Base-by-base conservation (phyloP, 176 grass and related monocot species). In the Thalia dealbata region DNA sequence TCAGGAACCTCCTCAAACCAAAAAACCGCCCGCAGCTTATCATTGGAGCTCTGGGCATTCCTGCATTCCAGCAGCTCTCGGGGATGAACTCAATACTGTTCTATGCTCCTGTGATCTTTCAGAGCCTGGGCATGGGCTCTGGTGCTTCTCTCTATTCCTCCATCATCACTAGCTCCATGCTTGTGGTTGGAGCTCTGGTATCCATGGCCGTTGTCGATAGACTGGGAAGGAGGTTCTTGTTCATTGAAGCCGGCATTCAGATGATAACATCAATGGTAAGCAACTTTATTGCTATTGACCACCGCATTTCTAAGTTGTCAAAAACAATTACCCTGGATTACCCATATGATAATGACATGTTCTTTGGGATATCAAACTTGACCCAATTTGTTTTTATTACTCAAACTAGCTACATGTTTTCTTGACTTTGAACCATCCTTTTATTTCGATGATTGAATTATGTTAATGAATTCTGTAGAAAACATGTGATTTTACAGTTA, bases 81-180 rank as follows among this genome's bases (percentile, higher is more conserved):
- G 71, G 71, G 25, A 73, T 73, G 71, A 73, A 73, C 50, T 73
- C 71, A 25, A 73, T 73, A 13, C 52, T 73, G 51, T 73, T 73
- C 51, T 73, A 73, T 38, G 6, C 71, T 23, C 71, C 71, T 22
- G 71, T 73, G 27, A 73, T 73, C 28, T 73, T 73, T 35, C 71
- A 73, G 52, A 73, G 71, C 19, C 29, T 73, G 28, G 71, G 71
- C 10, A 73, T 73, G 71, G 71, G 71, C 7, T 73, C 71, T 11
- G 71, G 19, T 6, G 1, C 71, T 58, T 73, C 71, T n/a, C 71
- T 73, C 15, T 73, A 73, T 15, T 73, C 71, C 3, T 56, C 71
- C 50, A 73, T 73, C 6, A 73, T 73, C 16, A 73, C 71, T 0
- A 56, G 71, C 50, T 73, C 71, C 0, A 73, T 73, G 71, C 71